Evolutionary conservation across 2,329 filamentous ascomycete genomes (phyloP).

Genomic region (Claviceps spartinae): DNA sequence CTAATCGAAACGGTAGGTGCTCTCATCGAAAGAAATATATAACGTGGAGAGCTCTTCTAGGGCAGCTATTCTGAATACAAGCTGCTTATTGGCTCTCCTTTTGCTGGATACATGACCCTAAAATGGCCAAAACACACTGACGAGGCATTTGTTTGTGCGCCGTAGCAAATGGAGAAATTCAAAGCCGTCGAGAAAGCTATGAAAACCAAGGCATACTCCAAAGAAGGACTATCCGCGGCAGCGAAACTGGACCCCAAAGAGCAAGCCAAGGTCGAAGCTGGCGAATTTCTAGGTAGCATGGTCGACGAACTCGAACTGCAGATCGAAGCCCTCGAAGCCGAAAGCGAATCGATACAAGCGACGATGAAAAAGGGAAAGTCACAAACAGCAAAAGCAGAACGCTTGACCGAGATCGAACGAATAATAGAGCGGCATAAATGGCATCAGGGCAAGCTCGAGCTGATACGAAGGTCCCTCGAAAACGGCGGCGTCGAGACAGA

Average conservation of each 20-base stretch:
- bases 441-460: slow-evolving; percentile 85
- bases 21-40: slow-evolving; percentile 1
- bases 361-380: slow-evolving; percentile 94
- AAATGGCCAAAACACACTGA: background rate
- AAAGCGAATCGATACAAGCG: slow-evolving; percentile 72
- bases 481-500: slow-evolving; percentile 84
- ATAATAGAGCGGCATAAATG: slow-evolving; percentile 89
- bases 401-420: slow-evolving; percentile 73
- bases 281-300: slow-evolving; percentile 73
- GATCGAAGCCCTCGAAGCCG: slow-evolving; percentile 84
- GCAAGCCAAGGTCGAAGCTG: slow-evolving; percentile 79
- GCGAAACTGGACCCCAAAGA: slow-evolving; percentile 95
- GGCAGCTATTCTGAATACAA: background rate
- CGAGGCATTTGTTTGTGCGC: slow-evolving; percentile 1
- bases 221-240: slow-evolving; percentile 85
- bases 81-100: background rate
- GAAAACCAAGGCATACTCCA: slow-evolving; percentile 99
- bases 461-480: slow-evolving; percentile 78
- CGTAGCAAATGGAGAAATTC: slow-evolving; percentile 96
- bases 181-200: slow-evolving; percentile 99
- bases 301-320: slow-evolving; percentile 89
- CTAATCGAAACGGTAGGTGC: slow-evolving; percentile 84
- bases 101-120: too few species aligned
- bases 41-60: background rate
- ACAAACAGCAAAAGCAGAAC: slow-evolving; percentile 68